Base-by-base conservation (phyloP, 148 eudicot species). In the Pouteria glomerata region DNA sequence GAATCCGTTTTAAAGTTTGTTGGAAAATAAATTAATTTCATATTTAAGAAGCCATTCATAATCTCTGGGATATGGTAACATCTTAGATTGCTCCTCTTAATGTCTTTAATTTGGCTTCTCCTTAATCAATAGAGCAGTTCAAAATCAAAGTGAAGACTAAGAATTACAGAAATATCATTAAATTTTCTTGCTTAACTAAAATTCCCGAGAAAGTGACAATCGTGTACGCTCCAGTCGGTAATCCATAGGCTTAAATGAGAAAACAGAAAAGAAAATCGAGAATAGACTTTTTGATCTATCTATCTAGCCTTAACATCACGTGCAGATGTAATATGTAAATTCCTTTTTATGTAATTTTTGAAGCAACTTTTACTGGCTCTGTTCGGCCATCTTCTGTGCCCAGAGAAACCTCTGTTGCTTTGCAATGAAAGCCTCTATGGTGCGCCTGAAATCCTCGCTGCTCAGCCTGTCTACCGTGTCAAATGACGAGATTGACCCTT, bases 371-470 rank as follows among this genome's bases (percentile, higher is more conserved):
- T 53, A 19, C 45, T 53, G 37, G 29, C 45, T 19, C 3, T 3
- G 0, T 19, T 76, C 78, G 31, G 35, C 76, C 72, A 50, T 74
- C 77, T 65, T 87, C 82, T 84, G 80, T 34, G 68, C 47, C 74
- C 77, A 44, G 11, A 86, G 35, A 16, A 74, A 58, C 42, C 57
- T 78, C 72, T 77, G 82, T 19, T 85, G 86, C 47, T 81, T 71
- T 24, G 74, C 77, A 34, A 93, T 93, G 76, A 85, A 87, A 35
- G 79, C 89, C 27, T 93, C 96, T 0, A 90, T 77, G 24, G 74
- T 85, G 2, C 71, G 70, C 67, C 68, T 78, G 62, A 93, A 90
- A 72, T 93, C 98, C 50, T 88, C 96, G 71, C 57, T 74, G 77
- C 89, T 90, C 74, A 90, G 41, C 1, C 41, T 73, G 19, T 93